Evolutionary conservation across 2,329 filamentous ascomycete species (phyloP), one percentile per base, ranked within the genome.

Genomic region (Aureobasidium sp.): DNA sequence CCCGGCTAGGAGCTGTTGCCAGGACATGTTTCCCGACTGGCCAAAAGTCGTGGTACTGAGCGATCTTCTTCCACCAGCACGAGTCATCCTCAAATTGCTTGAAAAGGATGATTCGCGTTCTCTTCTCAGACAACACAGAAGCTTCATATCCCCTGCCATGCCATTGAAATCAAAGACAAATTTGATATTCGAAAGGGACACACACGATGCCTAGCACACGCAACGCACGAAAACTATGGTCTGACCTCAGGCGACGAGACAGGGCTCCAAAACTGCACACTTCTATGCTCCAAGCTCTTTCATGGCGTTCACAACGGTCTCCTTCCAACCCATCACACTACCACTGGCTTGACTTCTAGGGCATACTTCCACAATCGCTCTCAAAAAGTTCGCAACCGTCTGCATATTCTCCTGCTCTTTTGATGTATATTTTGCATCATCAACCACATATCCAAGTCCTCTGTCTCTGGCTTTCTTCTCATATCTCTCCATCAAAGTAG

Each of bases 341-440:
- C 20, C 50, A 2, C 9, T 15, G 1, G 25, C 40, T 18, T 54
- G 33, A 13, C 27, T 13, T 9, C 61, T 33, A 2, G 61, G 61
- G 13, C 48, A 47, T 1, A 64, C 61, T 18, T 64, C 61, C 18
- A 64, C 61, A 25, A 64, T 56, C 2, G 33, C 61, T 15, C 61
- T 25, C 43, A 64, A 8, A 13, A 31, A 64, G 10, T 47, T 64
- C 25, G 33, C 25, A 13, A 33, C 36, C 1, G 38, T 43, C 50
- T 64, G 61, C 61, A 64, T 64, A 2, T 20, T 20, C 15, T 64
- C 48, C 20, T 64, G 61, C 8, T 45, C n/a, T 25, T 20, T 16
- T 25, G 40, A 47, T 4, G 20, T 62, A 5, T 51, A 51, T 38
- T 55, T 48, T 5, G 38, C 61, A 55, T 64, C 61, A 9, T 56